Evolutionary conservation across 441 rosid genomes (phyloP), one percentile per base, ranked within the genome.

Genomic region (Pelargonium citronellum): DNA sequence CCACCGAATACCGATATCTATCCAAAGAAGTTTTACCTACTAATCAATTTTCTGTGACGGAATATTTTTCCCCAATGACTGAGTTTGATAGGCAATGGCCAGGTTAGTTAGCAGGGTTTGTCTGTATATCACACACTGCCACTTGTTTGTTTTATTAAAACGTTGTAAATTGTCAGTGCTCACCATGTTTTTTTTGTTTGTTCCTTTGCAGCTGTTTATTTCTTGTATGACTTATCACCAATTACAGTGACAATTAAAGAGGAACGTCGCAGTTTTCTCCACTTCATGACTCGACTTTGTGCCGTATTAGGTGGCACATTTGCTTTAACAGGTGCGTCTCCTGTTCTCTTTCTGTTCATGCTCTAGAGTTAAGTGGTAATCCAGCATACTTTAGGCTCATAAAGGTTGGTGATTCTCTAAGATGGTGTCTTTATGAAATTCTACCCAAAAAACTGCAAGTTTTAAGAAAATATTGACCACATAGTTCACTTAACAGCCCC

Each of bases 271-370:
- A 88, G 97, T 78, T 92, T 95, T 83, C 90, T 95, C 73, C 98
- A 95, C 73, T 87, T 95, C 76, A 82, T 91, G 79, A 95, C 99
- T 61, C 82, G 99, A 68, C 99, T 95, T 69, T 92, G 97, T 81
- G 99, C 98, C 13, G 95, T 95, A 61, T 81, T 95, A 72, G 99
- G 99, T 1, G 97, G 99, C 60, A 95, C 99, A 67, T 95, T 92
- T 85, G 99, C 98, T 37, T 72, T 95, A 64, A 88, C 99, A 86
- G 98, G 99, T 95, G 67, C 11, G 79, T 73, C 30, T 55, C 67
- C 12, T 57, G 64, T 77, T n/a, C 27, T 69, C 22, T 60, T 34
- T 15, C n/a, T 30, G 17, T 15, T 63, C 37, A 58, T 58, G 12
- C 63, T 58, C 9, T n/a, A 58, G 22, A 20, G 27, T 7, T 13